These are phyloP conservation scores for Boletus edulis DNA, from an alignment of 768 basidiomycete genomes.

Conservation along the genomic window DNA sequence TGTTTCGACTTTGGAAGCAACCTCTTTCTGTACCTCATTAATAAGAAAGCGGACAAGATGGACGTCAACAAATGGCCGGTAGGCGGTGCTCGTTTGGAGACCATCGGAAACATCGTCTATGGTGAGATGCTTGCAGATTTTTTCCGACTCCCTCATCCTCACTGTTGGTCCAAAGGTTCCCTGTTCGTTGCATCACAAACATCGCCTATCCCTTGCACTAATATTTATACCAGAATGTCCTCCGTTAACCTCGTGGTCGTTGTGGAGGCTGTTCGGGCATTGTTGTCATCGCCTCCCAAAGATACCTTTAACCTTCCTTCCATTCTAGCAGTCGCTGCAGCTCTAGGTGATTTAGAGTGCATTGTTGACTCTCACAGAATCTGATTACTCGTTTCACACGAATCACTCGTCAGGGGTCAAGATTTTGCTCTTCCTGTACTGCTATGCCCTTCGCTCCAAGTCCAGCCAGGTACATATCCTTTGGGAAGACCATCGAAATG, in stretches of 20 bases:
- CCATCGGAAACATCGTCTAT: conserved; percentile 86
- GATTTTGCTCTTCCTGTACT: conserved; percentile 83
- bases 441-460: conserved; percentile 69
- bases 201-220: neutral
- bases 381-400: neutral
- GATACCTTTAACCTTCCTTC: conserved; percentile 76
- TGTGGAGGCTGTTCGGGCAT: conserved; percentile 78
- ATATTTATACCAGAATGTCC: conserved; percentile 63
- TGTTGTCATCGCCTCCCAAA: conserved; percentile 56
- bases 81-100: conserved; percentile 86
- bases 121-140: conserved; percentile 38
- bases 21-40: conserved; percentile 74
- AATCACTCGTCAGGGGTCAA: conserved; percentile 62
- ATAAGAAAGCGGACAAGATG: conserved; percentile 66
- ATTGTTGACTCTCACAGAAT: neutral
- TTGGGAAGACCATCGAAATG: conserved; percentile 97
- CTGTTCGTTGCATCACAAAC: conserved; percentile 32
- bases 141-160: neutral
- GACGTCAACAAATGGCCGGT: conserved; percentile 91
- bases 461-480: conserved; percentile 93
- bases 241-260: conserved; percentile 89
- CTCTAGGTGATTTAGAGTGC: conserved; percentile 50
- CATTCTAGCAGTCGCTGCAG: conserved; percentile 77
- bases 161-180: conserved; percentile 39
- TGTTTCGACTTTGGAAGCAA: conserved; percentile 84